Conservation (phyloP, 345 rosid genomes). For the Rhodomyrtus tomentosa region DNA sequence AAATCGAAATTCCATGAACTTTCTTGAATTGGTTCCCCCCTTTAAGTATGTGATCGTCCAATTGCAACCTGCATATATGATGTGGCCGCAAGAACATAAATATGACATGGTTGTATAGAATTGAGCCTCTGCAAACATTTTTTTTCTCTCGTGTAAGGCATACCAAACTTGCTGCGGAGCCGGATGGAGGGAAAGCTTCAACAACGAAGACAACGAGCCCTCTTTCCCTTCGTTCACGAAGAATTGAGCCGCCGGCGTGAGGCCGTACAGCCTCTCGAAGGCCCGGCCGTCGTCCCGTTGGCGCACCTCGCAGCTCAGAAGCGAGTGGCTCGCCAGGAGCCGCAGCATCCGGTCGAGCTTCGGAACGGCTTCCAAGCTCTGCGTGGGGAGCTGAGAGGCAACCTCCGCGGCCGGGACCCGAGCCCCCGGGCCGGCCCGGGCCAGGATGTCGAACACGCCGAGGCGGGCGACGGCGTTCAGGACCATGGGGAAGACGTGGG, state of each 20-base stretch:
- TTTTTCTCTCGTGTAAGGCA: not conserved
- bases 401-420: not conserved
- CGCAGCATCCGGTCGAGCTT: constrained; percentile 1
- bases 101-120: not conserved
- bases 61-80: not conserved
- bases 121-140: not conserved
- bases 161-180: constrained; percentile 7
- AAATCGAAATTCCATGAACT: constrained; percentile 3
- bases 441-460: constrained; percentile 2
- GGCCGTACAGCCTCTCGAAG: not conserved
- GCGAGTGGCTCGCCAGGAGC: not conserved
- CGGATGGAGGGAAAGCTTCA: not conserved
- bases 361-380: not conserved
- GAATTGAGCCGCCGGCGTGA: not conserved
- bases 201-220: not conserved
- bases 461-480: not conserved
- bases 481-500: constrained; percentile 1
- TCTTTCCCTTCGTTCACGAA: not conserved
- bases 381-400: not conserved
- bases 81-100: not conserved
- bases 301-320: not conserved
- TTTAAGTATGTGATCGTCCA: constrained; percentile 8
- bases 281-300: not conserved
- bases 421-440: not conserved
- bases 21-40: constrained; percentile 8